phyloP scores from a whole-genome alignment of 352 stramenopile species.

The Pythium grandisporangium region DNA sequence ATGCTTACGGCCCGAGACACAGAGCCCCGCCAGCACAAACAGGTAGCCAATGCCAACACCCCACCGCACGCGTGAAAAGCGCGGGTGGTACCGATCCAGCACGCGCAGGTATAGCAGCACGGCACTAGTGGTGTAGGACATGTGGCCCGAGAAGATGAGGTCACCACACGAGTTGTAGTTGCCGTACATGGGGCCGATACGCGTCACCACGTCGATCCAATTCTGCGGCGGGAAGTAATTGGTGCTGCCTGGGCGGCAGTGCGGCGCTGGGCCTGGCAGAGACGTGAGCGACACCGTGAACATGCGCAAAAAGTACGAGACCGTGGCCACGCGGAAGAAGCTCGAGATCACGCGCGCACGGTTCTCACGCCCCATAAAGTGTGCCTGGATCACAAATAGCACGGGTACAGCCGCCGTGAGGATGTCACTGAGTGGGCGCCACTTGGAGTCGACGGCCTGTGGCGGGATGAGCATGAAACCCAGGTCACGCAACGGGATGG shows the following conservation, averaged over 20 bases:
- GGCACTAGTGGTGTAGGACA: constrained; percentile 30
- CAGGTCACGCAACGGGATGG: constrained; percentile 23
- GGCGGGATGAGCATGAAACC: constrained; percentile 34
- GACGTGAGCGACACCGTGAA: constrained; percentile 32
- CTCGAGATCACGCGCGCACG: constrained; percentile 17
- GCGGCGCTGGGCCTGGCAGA: constrained; percentile 29
- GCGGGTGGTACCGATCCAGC: constrained; percentile 17
- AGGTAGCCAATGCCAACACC: constrained; percentile 18
- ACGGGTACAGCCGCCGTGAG: constrained; percentile 23
- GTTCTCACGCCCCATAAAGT: constrained; percentile 18
- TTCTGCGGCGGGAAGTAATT: constrained; percentile 21
- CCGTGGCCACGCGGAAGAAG: constrained; percentile 34
- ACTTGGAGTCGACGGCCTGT: constrained; percentile 17
- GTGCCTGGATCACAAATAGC: constrained; percentile 16
- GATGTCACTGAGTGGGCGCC: constrained; percentile 27
- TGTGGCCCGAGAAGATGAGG: constrained; percentile 42
- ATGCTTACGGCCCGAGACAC: constrained; percentile 26
- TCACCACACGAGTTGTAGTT: constrained; percentile 37
- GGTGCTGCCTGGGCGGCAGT: constrained; percentile 17
- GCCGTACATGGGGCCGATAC: constrained; percentile 25
- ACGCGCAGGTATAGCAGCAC: constrained; percentile 28
- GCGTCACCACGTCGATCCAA: constrained; percentile 37
- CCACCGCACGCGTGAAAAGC: constrained; percentile 16
- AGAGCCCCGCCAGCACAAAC: constrained; percentile 17
- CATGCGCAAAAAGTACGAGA: constrained; percentile 28